Percentiles rank a stretch among this genome's conserved stretches.
phyloP scores from a whole-genome alignment of 768 basidiomycete species.

The Leccinum incarnatum region DNA sequence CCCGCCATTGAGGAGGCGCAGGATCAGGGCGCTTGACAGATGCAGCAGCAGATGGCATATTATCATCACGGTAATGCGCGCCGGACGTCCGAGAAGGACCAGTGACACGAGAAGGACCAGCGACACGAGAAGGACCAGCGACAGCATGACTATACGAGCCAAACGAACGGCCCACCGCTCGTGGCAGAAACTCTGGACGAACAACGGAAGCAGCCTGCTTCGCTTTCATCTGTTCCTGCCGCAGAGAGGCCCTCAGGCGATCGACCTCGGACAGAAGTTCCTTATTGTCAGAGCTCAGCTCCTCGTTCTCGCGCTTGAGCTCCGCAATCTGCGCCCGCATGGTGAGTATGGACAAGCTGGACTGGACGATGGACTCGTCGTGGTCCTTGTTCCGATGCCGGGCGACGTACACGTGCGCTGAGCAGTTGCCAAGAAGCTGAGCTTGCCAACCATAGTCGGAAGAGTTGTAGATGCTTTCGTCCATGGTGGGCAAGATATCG shows the following conservation, averaged over 20 bases:
- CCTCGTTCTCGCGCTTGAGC: conserved; percentile 32
- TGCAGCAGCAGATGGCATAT: not conserved
- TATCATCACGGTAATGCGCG: not conserved
- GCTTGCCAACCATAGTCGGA: conserved; percentile 59
- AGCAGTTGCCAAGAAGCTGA: conserved; percentile 58
- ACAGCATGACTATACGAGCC: conserved; percentile 16
- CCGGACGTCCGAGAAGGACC: conserved; percentile 20
- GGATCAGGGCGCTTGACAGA: not conserved
- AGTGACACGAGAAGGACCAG: not conserved
- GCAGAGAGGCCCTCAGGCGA: conserved; percentile 14
- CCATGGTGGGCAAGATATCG: conserved; percentile 45
- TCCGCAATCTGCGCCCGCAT: conserved; percentile 41
- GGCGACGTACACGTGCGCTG: conserved; percentile 53
- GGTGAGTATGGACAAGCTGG: conserved; percentile 47
- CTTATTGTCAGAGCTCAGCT: conserved; percentile 23
- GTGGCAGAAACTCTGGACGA: not conserved
- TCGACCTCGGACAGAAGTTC: conserved; percentile 27
- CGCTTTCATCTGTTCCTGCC: conserved; percentile 9
- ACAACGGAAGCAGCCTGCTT: not conserved
- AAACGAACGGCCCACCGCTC: not conserved
- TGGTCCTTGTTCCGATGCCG: conserved; percentile 21
- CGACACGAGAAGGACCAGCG: conserved; percentile 24
- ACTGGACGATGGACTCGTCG: conserved; percentile 42
- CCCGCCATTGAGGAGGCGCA: not conserved
- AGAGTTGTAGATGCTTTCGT: conserved; percentile 42